These are phyloP conservation scores for Aspergillus biplanus DNA, from an alignment of 495 filamentous ascomycete species.

Conservation along the genomic window DNA sequence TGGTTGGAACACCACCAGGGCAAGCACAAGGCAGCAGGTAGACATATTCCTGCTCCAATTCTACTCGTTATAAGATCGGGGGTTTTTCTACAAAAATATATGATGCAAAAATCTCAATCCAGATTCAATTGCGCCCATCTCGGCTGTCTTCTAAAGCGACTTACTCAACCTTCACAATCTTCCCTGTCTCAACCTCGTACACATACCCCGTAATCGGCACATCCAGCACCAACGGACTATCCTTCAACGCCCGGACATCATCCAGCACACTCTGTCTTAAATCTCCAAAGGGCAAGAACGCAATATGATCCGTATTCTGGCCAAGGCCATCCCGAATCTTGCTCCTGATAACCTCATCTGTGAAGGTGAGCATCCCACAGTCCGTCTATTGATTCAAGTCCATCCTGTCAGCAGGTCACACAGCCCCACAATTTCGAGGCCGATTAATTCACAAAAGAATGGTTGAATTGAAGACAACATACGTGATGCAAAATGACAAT, in stretches of 20 bases:
- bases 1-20: too few species aligned
- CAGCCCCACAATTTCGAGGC: too few species aligned
- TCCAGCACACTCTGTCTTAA: constrained; percentile 65
- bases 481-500: constrained; percentile 77
- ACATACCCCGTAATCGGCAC: constrained; percentile 73
- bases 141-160: not conserved
- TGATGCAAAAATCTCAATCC: not conserved
- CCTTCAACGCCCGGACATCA: constrained; percentile 68
- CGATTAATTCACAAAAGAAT: too few species aligned
- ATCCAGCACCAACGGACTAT: constrained; percentile 59
- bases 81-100: not conserved
- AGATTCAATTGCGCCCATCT: not conserved
- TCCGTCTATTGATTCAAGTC: constrained; percentile 40
- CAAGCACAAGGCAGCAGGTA: too few species aligned
- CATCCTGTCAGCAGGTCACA: not conserved
- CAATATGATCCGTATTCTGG: constrained; percentile 49
- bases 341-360: constrained; percentile 61
- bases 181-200: constrained; percentile 80
- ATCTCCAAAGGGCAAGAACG: constrained; percentile 68
- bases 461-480: constrained; percentile 11
- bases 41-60: too few species aligned
- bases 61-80: too few species aligned
- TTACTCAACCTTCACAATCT: constrained; percentile 57
- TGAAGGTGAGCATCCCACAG: constrained; percentile 84
- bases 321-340: constrained; percentile 63